Base-by-base conservation (phyloP, 1,139 yeast species). In the Saccharomyces pastorianus region DNA sequence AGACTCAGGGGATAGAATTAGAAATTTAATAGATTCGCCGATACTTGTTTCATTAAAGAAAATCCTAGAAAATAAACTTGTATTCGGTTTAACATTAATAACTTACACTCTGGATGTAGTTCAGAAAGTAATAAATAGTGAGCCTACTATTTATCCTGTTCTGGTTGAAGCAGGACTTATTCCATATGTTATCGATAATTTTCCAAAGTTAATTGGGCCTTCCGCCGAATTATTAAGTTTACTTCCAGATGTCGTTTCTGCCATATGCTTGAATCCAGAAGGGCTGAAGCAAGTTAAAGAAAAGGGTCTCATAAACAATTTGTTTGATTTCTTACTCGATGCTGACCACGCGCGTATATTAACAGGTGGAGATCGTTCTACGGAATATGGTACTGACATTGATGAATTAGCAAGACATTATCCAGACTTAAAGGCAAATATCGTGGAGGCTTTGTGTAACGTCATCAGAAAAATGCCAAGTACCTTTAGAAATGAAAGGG, bases 401-500 rank as follows among this genome's bases (percentile, higher is more conserved):
- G 96, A 91, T 65, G 95, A 88, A 61, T 73, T 91, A 51, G 84
- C 89, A 6, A 79, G 96, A 62, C 97, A 91, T 66, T 88, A 88
- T 63, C 85, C 95, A 1, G 79, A 78, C 1, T 74, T 90, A 56
- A 83, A 87, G 53, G 84, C 86, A 0, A 65, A 72, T 0, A 81
- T 91, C 41, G 71, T 82, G 52, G 69, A 74, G 5, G 81, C 82
- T 53, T 73, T 85, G 34, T 71, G 77, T 9, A 64, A 67, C 2
- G 62, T 86, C 29, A 73, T 87, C 0, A 70, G 75, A 27, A 71
- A 71, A 13, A 67, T 85, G 6, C 82, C 86, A 0, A 77, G 77
- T 1, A 65, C 69, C 26, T 61, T 64, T 1, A 58, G 66, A 2
- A 72, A 82, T 50, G 64, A 68, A 7, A 72, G 72, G 0, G 69